Percentiles rank a stretch among this genome's conserved stretches.
phyloP scores from a whole-genome alignment of 1,284 basidiomycete species.

The Anthracocystis walkeri region DNA sequence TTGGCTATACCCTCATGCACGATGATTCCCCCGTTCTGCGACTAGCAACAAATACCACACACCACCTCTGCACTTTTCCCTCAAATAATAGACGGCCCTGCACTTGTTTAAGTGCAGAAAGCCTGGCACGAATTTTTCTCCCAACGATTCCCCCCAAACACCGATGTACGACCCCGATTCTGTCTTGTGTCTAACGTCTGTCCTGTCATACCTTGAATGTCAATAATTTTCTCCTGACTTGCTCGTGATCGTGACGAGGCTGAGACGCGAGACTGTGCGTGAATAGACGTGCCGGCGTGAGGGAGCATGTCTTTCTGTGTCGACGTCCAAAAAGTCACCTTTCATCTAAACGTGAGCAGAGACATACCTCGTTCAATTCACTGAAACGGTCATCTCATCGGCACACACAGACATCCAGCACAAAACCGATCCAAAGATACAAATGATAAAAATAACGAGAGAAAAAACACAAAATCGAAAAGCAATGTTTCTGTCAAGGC shows the following conservation, averaged over 20 bases:
- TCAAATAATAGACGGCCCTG: constrained; percentile 24
- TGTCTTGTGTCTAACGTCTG: neutral
- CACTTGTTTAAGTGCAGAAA: neutral
- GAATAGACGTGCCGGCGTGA: too few relatives aligned
- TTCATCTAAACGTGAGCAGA: too few relatives aligned
- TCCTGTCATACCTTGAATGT: constrained; percentile 2
- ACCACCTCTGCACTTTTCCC: neutral
- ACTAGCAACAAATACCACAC: constrained; percentile 33
- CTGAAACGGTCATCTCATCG: too few relatives aligned
- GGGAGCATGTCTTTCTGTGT: too few relatives aligned
- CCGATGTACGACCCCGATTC: neutral
- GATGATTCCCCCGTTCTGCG: constrained; percentile 44
- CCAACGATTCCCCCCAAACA: too few relatives aligned
- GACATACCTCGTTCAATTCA: neutral
- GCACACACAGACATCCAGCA: neutral
- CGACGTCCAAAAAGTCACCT: too few relatives aligned
- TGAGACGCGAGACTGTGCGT: too few relatives aligned
- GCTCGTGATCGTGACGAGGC: neutral
- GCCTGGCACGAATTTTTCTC: neutral
- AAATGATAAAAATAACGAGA: neutral
- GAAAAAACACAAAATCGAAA: neutral
- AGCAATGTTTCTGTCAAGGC: too few relatives aligned
- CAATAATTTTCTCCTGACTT: neutral
- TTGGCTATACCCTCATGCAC: constrained; percentile 54
- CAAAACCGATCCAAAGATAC: neutral